phyloP scores from a whole-genome alignment of 306 rosid species.

The Vigna unguiculata region DNA sequence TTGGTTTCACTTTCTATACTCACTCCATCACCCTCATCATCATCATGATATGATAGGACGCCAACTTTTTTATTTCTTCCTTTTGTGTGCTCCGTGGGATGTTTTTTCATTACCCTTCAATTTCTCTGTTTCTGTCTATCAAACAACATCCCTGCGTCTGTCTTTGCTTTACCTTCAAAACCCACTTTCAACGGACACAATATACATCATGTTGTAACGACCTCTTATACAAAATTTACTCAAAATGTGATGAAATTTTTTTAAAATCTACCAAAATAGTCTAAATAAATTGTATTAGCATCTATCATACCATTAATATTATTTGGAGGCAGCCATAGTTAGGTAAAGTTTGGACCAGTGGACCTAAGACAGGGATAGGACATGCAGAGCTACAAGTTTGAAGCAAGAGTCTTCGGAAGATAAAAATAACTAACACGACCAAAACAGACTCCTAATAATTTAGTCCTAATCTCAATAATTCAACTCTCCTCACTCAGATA shows the following conservation, averaged over 20 bases:
- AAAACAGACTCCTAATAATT: too few relatives aligned
- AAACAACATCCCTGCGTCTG: not conserved
- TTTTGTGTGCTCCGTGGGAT: constrained; percentile 25
- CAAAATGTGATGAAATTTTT: not conserved
- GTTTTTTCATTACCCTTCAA: constrained; percentile 3
- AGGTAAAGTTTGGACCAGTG: not conserved
- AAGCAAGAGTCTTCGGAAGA: not conserved
- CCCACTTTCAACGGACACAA: too few relatives aligned
- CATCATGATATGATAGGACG: constrained; percentile 44
- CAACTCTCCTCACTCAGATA: too few relatives aligned
- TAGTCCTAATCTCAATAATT: too few relatives aligned
- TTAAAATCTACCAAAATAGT: too few relatives aligned
- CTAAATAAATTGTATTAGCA: not conserved
- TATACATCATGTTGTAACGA: too few relatives aligned
- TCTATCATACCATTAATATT: too few relatives aligned
- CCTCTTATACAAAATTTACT: not conserved
- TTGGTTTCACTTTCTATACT: constrained; percentile 26
- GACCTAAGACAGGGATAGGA: not conserved
- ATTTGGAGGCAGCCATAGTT: too few relatives aligned
- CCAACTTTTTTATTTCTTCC: constrained; percentile 35
- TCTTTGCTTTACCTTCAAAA: too few relatives aligned
- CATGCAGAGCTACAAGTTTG: not conserved
- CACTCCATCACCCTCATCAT: constrained; percentile 3
- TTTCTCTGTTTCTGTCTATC: constrained; percentile 3
- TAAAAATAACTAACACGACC: too few relatives aligned